A percentile compares a stretch with the other conserved stretches of the same genome.
Conservation (phyloP, 805 yeast species). For the Starmerella bombicola region DNA sequence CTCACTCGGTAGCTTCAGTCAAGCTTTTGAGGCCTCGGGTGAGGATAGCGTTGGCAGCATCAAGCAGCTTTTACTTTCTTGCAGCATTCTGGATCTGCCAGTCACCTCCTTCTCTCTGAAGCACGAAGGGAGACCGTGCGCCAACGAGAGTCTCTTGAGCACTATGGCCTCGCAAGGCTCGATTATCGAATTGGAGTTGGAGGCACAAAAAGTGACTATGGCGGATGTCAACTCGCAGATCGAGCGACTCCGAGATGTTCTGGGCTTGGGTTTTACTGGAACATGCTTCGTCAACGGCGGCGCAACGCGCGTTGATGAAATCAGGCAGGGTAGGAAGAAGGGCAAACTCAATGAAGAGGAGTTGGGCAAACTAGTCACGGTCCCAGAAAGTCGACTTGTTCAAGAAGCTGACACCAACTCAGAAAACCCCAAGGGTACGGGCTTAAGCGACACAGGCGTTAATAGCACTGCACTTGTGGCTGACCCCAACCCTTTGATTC, state of each 20-base stretch:
- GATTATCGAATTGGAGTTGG: constrained; percentile 35
- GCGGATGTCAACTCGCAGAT: constrained; percentile 51
- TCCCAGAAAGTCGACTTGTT: constrained; percentile 1
- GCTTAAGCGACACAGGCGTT: not conserved
- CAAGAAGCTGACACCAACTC: not conserved
- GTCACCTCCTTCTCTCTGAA: constrained; percentile 49
- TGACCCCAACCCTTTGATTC: constrained; percentile 16
- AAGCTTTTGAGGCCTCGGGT: constrained; percentile 20
- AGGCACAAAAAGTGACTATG: constrained; percentile 48
- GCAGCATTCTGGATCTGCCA: constrained; percentile 43
- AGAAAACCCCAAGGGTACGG: not conserved
- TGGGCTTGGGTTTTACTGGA: constrained; percentile 34
- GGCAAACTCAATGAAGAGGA: constrained; percentile 12
- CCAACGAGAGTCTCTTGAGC: constrained; percentile 26
- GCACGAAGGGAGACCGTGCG: constrained; percentile 24
- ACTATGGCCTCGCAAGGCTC: constrained; percentile 26
- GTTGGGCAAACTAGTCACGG: constrained; percentile 5
- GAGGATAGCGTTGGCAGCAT: constrained; percentile 46
- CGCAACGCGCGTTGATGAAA: constrained; percentile 25
- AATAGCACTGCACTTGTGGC: constrained; percentile 7
- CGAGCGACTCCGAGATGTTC: constrained; percentile 48
- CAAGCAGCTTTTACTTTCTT: constrained; percentile 43
- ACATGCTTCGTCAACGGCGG: constrained; percentile 42
- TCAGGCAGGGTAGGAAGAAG: constrained; percentile 14
- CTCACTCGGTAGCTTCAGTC: constrained; percentile 21